A percentile compares a stretch with the other conserved stretches of the same genome.
phyloP scores from a whole-genome alignment of 225 moss, liverwort and hornwort genomes.

The Polytrichum commune region DNA sequence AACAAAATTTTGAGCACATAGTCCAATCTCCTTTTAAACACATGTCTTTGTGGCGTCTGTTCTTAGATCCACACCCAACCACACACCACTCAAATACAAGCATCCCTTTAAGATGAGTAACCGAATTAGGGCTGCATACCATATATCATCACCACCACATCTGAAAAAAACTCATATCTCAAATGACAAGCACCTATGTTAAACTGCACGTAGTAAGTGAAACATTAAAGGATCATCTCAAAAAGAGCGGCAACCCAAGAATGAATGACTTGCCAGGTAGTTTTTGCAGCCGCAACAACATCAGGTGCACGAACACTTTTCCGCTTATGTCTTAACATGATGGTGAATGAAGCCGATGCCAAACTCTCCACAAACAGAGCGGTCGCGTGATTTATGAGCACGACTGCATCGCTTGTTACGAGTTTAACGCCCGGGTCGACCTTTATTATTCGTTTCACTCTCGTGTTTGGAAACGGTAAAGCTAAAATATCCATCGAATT shows the following conservation, averaged over 20 bases:
- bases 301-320: constrained; percentile 60
- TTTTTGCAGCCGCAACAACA: constrained; percentile 48
- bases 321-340: constrained; percentile 49
- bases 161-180: background rate
- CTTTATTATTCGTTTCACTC: constrained; percentile 72
- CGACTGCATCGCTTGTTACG: constrained; percentile 51
- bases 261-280: constrained; percentile 28
- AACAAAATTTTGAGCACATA: too few species aligned
- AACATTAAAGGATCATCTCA: background rate
- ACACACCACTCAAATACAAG: too few species aligned
- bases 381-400: constrained; percentile 44
- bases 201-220: background rate
- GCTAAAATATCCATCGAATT: constrained; percentile 12
- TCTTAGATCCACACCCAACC: too few species aligned
- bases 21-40: too few species aligned
- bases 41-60: too few species aligned
- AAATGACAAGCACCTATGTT: background rate
- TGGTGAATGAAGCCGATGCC: constrained; percentile 43
- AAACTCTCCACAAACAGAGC: constrained; percentile 57
- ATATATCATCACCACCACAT: too few species aligned
- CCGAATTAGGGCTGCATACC: too few species aligned
- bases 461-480: constrained; percentile 44
- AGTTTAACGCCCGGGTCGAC: constrained; percentile 59
- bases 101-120: too few species aligned
- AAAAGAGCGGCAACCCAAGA: background rate